Evolutionary conservation across 371 early-diverging fungal species (phyloP).

Genomic region (Rhizopus arrhizus): DNA sequence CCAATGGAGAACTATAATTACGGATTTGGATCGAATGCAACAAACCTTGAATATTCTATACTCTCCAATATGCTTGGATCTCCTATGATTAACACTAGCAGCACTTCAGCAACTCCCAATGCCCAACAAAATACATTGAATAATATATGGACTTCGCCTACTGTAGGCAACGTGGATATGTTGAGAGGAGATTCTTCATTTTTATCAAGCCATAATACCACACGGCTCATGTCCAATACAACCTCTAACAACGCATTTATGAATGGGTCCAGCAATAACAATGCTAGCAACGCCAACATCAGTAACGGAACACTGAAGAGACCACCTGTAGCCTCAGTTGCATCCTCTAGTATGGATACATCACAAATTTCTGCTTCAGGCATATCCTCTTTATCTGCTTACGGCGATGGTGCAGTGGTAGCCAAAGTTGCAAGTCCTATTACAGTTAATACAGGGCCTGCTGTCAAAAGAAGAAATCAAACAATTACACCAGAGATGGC

Average conservation of each 20-base stretch:
- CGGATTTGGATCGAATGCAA: slow-evolving; percentile 82
- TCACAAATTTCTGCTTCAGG: slow-evolving; percentile 42
- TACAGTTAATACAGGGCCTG: slow-evolving; percentile 25
- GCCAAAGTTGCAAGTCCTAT: slow-evolving; percentile 48
- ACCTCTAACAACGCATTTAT: slow-evolving; percentile 2
- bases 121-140: not conserved
- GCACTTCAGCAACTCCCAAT: not conserved
- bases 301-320: slow-evolving; percentile 8
- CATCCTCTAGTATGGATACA: slow-evolving; percentile 35
- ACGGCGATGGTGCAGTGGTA: slow-evolving; percentile 48
- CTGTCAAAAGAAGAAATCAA: slow-evolving; percentile 37
- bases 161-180: slow-evolving; percentile 2
- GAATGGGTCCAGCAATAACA: slow-evolving; percentile 8
- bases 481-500: slow-evolving; percentile 48
- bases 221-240: slow-evolving; percentile 5
- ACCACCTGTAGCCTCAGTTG: slow-evolving; percentile 27
- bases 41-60: slow-evolving; percentile 87
- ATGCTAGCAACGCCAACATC: slow-evolving; percentile 4
- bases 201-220: slow-evolving; percentile 12
- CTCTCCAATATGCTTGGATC: slow-evolving; percentile 79
- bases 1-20: slow-evolving; percentile 34
- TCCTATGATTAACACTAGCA: slow-evolving; percentile 18
- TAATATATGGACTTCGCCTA: slow-evolving; percentile 1
- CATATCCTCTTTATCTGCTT: slow-evolving; percentile 40
- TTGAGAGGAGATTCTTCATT: slow-evolving; percentile 11